Base-by-base conservation (phyloP, 176 grass and related monocot genomes). In the Guadua angustifolia region DNA sequence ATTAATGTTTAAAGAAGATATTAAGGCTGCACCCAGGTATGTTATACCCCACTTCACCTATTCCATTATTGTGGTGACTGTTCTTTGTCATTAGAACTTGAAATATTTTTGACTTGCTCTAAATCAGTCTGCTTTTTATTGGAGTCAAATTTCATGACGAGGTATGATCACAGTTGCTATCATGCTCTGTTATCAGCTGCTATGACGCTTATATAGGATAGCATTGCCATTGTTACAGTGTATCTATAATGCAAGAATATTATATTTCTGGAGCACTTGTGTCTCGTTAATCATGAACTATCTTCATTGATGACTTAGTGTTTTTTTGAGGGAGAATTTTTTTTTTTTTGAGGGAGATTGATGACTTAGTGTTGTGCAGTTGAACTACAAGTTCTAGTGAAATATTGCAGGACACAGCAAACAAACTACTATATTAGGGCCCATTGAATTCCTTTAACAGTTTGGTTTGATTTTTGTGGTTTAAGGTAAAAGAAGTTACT, bases 1-100 rank as follows among this genome's bases (percentile, higher is more conserved):
- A 73, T 16, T 89, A 83, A 75, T 92, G 86, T 78, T 89, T 25
- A 86, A 71, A 63, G 92, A 89, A 60, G 92, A 89, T 72, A 79
- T 88, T 51, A 75, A 74, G 4, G 74, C 77, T 63, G 49, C 73
- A 18, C 59, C 84, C 42, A 84, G 79, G 92, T 71, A 86, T 85
- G 53, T 57, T 26, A 46, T 59, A 71, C 68, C 15, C 6, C 63
- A 71, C 59, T 69, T 60, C 52, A 45, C 21, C 40, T 61, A 16
- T 77, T 73, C 42, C 1, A 15, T 83, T 79, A 32, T 71, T 66
- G 4, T 2, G 17, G 18, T 71, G 16, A 44, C 39, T 72, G 25
- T 73, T 51, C 63, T 70, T 56, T 84, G 19, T 38, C 71, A 63
- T 26, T 17, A 71, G 39, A 66, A 51, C 15, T 66, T 5, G 21